Evolutionary conservation across 2,329 filamentous ascomycete genomes (phyloP).

Genomic region (Pseudogymnoascus pannorum): DNA sequence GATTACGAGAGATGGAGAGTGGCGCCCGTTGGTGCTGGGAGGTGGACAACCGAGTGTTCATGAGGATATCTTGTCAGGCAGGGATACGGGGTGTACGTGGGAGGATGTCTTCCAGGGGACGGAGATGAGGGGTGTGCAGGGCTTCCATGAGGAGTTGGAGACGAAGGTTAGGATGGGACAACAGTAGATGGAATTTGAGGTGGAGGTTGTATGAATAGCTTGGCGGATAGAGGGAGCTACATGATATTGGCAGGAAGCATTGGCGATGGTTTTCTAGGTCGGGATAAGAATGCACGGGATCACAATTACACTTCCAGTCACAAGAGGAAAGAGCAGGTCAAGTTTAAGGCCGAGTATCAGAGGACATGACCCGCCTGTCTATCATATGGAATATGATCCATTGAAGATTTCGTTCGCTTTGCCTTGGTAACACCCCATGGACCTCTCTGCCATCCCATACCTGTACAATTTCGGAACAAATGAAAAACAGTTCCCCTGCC

Average conservation of each 20-base stretch:
- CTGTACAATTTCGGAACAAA: constrained; percentile 1
- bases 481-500: background rate
- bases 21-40: constrained; percentile 66
- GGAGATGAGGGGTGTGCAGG: constrained; percentile 61
- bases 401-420: background rate
- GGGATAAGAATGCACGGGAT: background rate
- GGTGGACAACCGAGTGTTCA: constrained; percentile 55
- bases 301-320: background rate
- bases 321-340: background rate
- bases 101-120: constrained; percentile 87
- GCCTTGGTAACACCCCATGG: background rate
- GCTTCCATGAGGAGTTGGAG: constrained; percentile 92
- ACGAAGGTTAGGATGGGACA: constrained; percentile 69
- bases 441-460: background rate
- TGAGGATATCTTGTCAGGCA: constrained; percentile 78
- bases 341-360: too few species aligned
- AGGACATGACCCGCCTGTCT: background rate
- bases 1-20: constrained; percentile 73
- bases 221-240: background rate
- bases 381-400: background rate
- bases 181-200: background rate
- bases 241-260: constrained; percentile 1
- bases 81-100: constrained; percentile 75
- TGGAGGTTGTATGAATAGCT: constrained; percentile 7
- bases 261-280: background rate